Percentiles rank a stretch among this genome's conserved stretches.
phyloP scores from a whole-genome alignment of 495 filamentous ascomycete species.

The Neurospora sp. region DNA sequence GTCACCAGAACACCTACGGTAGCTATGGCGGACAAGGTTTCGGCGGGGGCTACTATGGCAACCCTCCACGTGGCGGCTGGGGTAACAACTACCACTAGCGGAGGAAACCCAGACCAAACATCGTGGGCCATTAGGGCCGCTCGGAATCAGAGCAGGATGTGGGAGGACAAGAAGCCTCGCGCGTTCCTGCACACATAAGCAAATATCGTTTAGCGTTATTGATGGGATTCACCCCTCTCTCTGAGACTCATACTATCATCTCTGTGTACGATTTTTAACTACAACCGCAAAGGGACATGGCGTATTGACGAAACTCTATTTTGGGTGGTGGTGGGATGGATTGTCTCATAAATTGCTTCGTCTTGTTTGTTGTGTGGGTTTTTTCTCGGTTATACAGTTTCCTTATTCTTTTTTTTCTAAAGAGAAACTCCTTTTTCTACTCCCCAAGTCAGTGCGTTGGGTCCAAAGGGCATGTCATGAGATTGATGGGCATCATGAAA shows the following conservation, averaged over 20 bases:
- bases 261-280: neutral
- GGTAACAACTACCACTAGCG: conserved; percentile 58
- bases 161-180: neutral
- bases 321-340: neutral
- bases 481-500: neutral
- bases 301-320: neutral
- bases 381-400: neutral
- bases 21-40: conserved; percentile 50
- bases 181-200: neutral
- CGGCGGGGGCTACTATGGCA: conserved; percentile 42
- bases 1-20: conserved; percentile 50
- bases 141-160: neutral
- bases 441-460: neutral
- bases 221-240: neutral
- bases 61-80: conserved; percentile 47
- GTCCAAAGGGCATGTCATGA: neutral
- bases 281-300: neutral
- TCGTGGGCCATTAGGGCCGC: neutral
- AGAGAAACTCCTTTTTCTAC: neutral
- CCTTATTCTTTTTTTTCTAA: neutral
- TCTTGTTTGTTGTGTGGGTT: neutral
- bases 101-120: neutral
- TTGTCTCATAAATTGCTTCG: neutral
- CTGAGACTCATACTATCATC: neutral
- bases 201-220: neutral